Conservation (phyloP, 2,329 filamentous ascomycete species). For the Ophiostoma piceae region DNA sequence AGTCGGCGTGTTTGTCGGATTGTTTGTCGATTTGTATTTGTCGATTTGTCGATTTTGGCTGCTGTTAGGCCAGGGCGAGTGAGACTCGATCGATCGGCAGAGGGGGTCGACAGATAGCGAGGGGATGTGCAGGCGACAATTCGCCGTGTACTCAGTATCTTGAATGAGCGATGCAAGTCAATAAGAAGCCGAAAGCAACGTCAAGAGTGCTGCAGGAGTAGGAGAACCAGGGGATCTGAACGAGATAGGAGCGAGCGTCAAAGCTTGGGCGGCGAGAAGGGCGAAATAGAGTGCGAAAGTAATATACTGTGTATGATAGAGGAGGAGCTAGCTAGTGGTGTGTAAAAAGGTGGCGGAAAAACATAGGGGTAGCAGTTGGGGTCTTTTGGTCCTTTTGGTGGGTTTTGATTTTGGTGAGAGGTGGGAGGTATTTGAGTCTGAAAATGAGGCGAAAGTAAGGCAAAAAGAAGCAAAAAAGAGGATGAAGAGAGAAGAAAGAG, state of each 20-base stretch:
- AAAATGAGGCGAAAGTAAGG: background rate
- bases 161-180: background rate
- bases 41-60: background rate
- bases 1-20: background rate
- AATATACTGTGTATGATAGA: background rate
- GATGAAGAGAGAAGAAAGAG: background rate
- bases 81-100: slow-evolving; percentile 6
- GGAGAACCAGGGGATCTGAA: background rate
- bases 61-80: background rate
- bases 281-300: background rate
- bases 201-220: background rate
- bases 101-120: background rate
- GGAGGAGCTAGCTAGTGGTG: slow-evolving; percentile 9
- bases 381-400: background rate
- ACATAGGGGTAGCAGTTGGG: background rate
- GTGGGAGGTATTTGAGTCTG: background rate
- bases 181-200: background rate
- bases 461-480: background rate
- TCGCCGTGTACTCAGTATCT: background rate
- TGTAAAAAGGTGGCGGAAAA: slow-evolving; percentile 11
- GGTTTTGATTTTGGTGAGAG: background rate
- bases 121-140: background rate
- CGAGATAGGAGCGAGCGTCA: slow-evolving; percentile 7
- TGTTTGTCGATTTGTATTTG: background rate
- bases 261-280: background rate